Percentiles rank a stretch among this genome's conserved stretches.
These are phyloP conservation scores for Exophiala alcalophila DNA, from an alignment of 2,329 filamentous ascomycete species.

Conservation along the genomic window DNA sequence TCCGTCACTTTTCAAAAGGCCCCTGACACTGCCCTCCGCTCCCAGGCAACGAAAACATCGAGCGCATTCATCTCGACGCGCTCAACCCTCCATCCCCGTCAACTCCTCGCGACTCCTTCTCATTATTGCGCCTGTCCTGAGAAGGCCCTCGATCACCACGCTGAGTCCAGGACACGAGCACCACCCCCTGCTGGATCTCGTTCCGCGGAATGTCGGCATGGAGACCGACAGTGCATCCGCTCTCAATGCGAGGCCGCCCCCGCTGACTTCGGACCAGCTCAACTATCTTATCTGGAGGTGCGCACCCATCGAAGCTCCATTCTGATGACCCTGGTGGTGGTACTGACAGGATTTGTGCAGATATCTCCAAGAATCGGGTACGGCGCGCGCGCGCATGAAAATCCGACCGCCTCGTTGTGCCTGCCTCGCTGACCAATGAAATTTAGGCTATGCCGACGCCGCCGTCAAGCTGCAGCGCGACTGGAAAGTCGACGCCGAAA, in stretches of 20 bases:
- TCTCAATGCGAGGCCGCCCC: constrained; percentile 35
- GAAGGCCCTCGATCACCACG: no score
- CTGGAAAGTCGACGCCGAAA: constrained; percentile 62
- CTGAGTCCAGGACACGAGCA: constrained; percentile 5
- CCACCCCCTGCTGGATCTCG: constrained; percentile 13
- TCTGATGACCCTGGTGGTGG: constrained; percentile 2
- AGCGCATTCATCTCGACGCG: no score
- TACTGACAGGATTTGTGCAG: constrained; percentile 35
- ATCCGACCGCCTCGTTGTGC: constrained; percentile 26
- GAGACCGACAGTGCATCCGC: constrained; percentile 29
- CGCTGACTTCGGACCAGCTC: constrained; percentile 59
- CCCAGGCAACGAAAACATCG: no score
- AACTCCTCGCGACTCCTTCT: no score
- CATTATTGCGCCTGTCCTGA: no score
- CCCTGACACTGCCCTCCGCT: no score
- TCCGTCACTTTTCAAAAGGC: no score
- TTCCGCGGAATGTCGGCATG: constrained; percentile 30
- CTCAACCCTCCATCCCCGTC: no score
- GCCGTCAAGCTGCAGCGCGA: constrained; percentile 59
- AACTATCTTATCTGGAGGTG: constrained; percentile 70
- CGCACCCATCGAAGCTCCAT: constrained; percentile 28
- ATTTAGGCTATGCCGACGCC: constrained; percentile 55
- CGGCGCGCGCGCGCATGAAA: constrained; percentile 31
- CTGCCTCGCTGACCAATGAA: constrained; percentile 9
- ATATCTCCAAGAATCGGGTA: constrained; percentile 57